These are phyloP conservation scores for Phialocephala sp. DNA, from an alignment of 2,329 filamentous ascomycete genomes.

Conservation along the genomic window DNA sequence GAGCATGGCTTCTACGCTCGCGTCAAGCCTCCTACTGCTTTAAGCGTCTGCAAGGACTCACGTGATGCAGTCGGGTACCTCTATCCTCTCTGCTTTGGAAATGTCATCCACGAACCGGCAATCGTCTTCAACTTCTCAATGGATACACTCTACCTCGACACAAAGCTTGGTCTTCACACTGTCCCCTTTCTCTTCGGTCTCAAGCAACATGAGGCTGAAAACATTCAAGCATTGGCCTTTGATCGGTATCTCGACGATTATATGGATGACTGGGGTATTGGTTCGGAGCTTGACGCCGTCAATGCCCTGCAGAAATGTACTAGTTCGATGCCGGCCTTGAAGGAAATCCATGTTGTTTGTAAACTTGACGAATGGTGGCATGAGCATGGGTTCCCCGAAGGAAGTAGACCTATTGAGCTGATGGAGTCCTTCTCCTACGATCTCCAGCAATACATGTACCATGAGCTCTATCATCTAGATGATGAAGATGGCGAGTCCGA, in stretches of 20 bases:
- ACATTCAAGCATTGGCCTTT: slow-evolving; percentile 26
- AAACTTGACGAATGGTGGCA: slow-evolving; percentile 15
- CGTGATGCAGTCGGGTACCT: neutral
- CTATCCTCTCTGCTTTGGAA: slow-evolving; percentile 31
- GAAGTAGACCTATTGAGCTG: slow-evolving; percentile 10
- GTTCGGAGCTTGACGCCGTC: neutral
- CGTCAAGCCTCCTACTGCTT: neutral
- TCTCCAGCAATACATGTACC: neutral
- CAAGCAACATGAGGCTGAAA: slow-evolving; percentile 10
- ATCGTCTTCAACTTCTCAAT: slow-evolving; percentile 33
- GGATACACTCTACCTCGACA: slow-evolving; percentile 30
- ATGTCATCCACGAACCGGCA: slow-evolving; percentile 10
- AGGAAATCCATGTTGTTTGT: slow-evolving; percentile 15
- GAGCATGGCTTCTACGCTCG: neutral
- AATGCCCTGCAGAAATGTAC: neutral
- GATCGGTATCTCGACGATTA: neutral
- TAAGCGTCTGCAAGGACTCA: neutral
- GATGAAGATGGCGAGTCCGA: slow-evolving; percentile 14
- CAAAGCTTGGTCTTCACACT: neutral
- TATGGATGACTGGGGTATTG: neutral
- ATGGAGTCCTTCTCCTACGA: neutral
- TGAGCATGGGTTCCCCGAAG: slow-evolving; percentile 11
- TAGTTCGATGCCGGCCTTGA: slow-evolving; percentile 14
- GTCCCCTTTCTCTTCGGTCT: slow-evolving; percentile 21
- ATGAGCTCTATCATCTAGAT: slow-evolving; percentile 4